These are phyloP conservation scores for Leucosporidium creatinivorum DNA, from an alignment of 768 basidiomycete species.

Conservation along the genomic window DNA sequence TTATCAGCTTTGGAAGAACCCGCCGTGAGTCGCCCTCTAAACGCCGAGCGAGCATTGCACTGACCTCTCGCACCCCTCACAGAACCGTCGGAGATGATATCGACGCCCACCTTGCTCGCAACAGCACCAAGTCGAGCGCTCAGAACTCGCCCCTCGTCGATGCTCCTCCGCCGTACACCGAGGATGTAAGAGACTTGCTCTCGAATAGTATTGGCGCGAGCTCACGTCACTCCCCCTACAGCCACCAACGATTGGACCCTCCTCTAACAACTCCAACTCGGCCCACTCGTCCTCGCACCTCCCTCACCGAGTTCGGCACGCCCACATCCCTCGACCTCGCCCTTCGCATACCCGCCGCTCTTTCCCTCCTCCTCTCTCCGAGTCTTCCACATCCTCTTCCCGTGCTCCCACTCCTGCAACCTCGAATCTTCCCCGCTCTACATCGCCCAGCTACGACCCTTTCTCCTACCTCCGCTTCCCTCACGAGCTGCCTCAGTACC, in stretches of 20 bases:
- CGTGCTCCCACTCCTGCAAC: no score
- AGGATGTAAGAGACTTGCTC: neutral
- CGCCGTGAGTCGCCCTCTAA: neutral
- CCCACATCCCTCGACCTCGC: neutral
- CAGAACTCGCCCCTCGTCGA: neutral
- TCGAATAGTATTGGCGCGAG: no score
- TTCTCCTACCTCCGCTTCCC: neutral
- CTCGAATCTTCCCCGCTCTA: neutral
- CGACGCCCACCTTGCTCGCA: neutral
- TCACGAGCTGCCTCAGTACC: neutral
- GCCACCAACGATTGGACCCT: neutral
- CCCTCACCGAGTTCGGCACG: neutral
- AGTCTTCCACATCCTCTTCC: neutral
- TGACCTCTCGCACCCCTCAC: neutral
- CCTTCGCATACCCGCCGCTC: neutral
- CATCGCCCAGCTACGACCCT: neutral
- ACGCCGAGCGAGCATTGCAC: neutral
- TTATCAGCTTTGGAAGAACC: neutral
- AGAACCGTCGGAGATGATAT: neutral
- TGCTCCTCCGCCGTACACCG: neutral
- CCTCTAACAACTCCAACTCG: neutral
- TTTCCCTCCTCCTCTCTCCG: neutral
- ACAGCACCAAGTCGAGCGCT: neutral
- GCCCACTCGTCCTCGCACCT: neutral
- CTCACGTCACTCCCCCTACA: no score